Conservation (phyloP, 805 yeast species). For the Pichia sporocuriosa region DNA sequence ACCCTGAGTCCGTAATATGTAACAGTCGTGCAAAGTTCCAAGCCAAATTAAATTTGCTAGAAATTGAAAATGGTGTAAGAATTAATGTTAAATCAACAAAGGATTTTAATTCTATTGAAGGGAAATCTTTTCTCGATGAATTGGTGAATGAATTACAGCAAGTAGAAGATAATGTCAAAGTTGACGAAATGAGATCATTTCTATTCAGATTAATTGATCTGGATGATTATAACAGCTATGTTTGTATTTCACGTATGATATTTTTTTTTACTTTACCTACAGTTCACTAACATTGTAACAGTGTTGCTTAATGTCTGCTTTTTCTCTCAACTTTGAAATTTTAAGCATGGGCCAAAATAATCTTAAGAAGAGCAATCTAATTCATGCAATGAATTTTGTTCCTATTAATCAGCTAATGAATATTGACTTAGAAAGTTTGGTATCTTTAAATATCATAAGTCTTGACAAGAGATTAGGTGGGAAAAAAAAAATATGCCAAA, state of each 20-base stretch:
- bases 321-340: slow-evolving; percentile 11
- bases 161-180: background rate
- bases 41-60: background rate
- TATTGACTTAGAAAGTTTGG: slow-evolving; percentile 26
- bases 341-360: background rate
- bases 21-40: slow-evolving; percentile 7
- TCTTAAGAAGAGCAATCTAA: slow-evolving; percentile 4
- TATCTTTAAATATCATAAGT: slow-evolving; percentile 20
- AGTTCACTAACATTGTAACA: slow-evolving; percentile 1
- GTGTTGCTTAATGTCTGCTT: slow-evolving; percentile 8
- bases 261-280: background rate
- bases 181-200: background rate
- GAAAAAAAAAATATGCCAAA: slow-evolving; percentile 15
- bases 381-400: slow-evolving; percentile 3
- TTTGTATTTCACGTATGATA: background rate
- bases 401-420: slow-evolving; percentile 16
- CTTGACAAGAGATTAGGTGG: slow-evolving; percentile 1
- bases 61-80: background rate
- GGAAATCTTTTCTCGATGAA: slow-evolving; percentile 7
- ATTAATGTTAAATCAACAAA: slow-evolving; percentile 13
- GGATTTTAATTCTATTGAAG: slow-evolving; percentile 13
- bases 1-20: slow-evolving; percentile 11
- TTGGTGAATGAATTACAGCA: slow-evolving; percentile 4
- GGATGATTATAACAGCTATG: slow-evolving; percentile 9
- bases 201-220: slow-evolving; percentile 4